Base-by-base conservation (phyloP, 352 stramenopile genomes). In the Phytophthora quininea region DNA sequence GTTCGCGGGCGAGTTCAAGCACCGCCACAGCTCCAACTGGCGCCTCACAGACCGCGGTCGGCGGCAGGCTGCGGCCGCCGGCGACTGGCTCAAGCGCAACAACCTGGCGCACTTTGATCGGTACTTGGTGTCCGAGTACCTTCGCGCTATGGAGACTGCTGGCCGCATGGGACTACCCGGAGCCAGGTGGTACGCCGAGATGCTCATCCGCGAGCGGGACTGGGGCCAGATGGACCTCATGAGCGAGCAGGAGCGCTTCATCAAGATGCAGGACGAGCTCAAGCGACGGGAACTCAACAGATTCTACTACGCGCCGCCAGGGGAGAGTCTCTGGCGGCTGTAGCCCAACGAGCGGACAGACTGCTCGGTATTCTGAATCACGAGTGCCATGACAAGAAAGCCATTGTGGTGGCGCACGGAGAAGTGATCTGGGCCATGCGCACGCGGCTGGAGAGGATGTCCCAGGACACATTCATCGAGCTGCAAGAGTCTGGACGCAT, bases 391-490 rank as follows among this genome's bases (percentile, higher is more conserved):
- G 77, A 82, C 30, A 92, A 94, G 62, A 76, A 84, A 43, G 89
- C 81, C 29, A 91, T 97, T 62, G 86, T 96, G 11, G 89, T 97
- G 54, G 91, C 84, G 49, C 89, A 97, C 59, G 88, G 88, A 51
- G 89, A 97, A 77, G 86, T 97, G 19, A 97, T 97, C 74, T 97
- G 89, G 89, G 89, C 89, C 12, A 91, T 97, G 73, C 88, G 89
- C 42, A 94, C 88, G 46, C 80, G 89, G 1, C 77, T 97, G 14
- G 89, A 97, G 71, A 83, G 88, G 32, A 95, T 97, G 88, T 91
- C 82, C 12, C 88, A 96, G 54, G 88, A 95, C 65, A 94, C 81
- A 33, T 96, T 95, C 56, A 87, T 88, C 35, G 89, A 96, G 64
- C 69, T 96, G 4, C 87, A 95, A 54, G 81, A 94, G 51, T 93